Conservation (phyloP, 2,329 filamentous ascomycete species). For the Claviceps quebecensis region DNA sequence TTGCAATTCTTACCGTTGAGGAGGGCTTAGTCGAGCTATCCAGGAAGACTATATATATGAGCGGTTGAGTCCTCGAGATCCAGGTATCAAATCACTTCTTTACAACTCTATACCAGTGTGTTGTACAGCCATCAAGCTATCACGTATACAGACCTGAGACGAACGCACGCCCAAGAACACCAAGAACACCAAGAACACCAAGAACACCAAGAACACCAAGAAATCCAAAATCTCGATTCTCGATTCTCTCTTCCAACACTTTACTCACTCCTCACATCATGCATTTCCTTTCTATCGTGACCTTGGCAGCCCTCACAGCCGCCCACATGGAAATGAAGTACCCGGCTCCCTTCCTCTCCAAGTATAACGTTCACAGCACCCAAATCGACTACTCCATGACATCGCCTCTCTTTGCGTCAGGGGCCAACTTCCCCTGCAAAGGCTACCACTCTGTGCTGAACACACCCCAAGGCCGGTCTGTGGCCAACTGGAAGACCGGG, state of each 20-base stretch:
- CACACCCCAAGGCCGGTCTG: constrained; percentile 33
- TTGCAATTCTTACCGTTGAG: too few relatives aligned
- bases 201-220: too few relatives aligned
- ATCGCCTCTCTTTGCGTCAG: constrained; percentile 44
- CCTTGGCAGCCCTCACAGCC: constrained; percentile 27
- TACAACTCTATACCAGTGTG: too few relatives aligned
- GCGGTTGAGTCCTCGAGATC: too few relatives aligned
- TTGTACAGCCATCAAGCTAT: too few relatives aligned
- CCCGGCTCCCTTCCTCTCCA: constrained; percentile 39
- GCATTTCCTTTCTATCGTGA: constrained; percentile 21
- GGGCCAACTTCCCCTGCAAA: constrained; percentile 66
- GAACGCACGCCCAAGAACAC: background rate
- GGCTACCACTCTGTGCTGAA: constrained; percentile 38
- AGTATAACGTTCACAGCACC: constrained; percentile 33
- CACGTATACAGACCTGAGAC: background rate
- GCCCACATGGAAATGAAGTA: constrained; percentile 44
- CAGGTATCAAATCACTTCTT: too few relatives aligned
- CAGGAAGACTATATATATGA: too few relatives aligned
- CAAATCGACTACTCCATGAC: constrained; percentile 60
- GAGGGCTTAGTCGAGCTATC: too few relatives aligned
- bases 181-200: too few relatives aligned
- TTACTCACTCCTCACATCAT: background rate
- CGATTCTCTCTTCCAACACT: too few relatives aligned
- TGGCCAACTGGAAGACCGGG: constrained; percentile 50
- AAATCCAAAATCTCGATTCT: background rate